Percentiles rank a stretch among this genome's conserved stretches.
These are phyloP conservation scores for Xylaria sp. DNA, from an alignment of 2,329 filamentous ascomycete genomes.

Conservation along the genomic window DNA sequence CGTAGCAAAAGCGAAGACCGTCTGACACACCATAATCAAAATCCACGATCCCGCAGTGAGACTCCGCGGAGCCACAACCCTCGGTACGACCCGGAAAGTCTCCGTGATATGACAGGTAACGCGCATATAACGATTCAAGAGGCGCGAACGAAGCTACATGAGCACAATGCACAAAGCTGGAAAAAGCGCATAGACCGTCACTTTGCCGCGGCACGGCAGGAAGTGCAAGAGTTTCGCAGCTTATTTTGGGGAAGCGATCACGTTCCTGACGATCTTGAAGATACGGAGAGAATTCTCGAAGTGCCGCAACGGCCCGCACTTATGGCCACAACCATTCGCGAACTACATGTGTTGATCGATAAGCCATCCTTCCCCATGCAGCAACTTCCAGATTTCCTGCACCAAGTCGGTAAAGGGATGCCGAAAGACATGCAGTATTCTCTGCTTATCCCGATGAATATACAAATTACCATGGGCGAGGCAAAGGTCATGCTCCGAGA, in stretches of 20 bases:
- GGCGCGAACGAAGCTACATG: slow-evolving; percentile 78
- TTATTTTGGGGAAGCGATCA: slow-evolving; percentile 87
- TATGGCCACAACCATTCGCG: slow-evolving; percentile 82
- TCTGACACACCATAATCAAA: slow-evolving; percentile 46
- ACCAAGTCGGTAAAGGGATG: slow-evolving; percentile 96
- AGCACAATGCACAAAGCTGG: slow-evolving; percentile 90
- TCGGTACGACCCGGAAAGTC: slow-evolving; percentile 84
- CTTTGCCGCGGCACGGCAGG: slow-evolving; percentile 73
- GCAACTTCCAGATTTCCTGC: slow-evolving; percentile 84
- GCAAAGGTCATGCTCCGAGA: slow-evolving; percentile 87
- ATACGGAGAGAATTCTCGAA: slow-evolving; percentile 85
- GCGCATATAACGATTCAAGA: slow-evolving; percentile 80
- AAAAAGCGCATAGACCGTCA: slow-evolving; percentile 87
- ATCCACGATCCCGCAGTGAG: slow-evolving; percentile 50
- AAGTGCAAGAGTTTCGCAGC: slow-evolving; percentile 81
- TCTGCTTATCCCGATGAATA: slow-evolving; percentile 87
- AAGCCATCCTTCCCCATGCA: slow-evolving; percentile 90
- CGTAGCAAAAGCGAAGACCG: slow-evolving; percentile 69
- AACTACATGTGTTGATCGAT: slow-evolving; percentile 86
- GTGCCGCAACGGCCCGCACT: slow-evolving; percentile 87
- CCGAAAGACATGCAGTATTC: slow-evolving; percentile 91
- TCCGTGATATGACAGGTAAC: slow-evolving; percentile 73
- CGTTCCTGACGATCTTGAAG: slow-evolving; percentile 81
- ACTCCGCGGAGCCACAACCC: slow-evolving; percentile 59
- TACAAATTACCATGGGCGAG: slow-evolving; percentile 91